A percentile compares a stretch with the other conserved stretches of the same genome.
phyloP scores from a whole-genome alignment of 1,284 basidiomycete genomes.

The Takashimella tepidaria region DNA sequence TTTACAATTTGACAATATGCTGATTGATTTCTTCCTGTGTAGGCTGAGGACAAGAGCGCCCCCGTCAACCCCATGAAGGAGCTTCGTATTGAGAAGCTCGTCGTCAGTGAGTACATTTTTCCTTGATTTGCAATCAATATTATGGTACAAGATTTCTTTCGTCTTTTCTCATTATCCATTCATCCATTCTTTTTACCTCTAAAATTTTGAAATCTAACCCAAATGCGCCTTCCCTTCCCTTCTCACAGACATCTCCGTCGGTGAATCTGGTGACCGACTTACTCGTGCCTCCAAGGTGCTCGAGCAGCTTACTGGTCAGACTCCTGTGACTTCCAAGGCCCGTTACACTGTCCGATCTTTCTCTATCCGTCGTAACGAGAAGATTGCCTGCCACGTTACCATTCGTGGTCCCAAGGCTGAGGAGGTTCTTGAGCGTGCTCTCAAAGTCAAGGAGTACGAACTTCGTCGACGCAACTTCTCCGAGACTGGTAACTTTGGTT shows the following conservation, averaged over 20 bases:
- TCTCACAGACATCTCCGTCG: constrained; percentile 89
- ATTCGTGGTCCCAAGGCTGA: constrained; percentile 99
- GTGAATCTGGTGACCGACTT: constrained; percentile 98
- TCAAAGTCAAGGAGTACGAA: constrained; percentile 99
- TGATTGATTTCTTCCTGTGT: constrained; percentile 14
- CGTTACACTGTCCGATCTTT: constrained; percentile 99
- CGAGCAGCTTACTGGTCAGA: constrained; percentile 99
- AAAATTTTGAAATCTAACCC: no score
- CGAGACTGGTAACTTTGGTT: constrained; percentile 96
- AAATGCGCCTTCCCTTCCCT: background rate
- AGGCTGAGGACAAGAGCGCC: constrained; percentile 85
- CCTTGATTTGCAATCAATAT: background rate
- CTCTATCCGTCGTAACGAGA: constrained; percentile 99
- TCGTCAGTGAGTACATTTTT: constrained; percentile 76
- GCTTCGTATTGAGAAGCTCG: constrained; percentile 96
- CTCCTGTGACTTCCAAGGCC: constrained; percentile 98
- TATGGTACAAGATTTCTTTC: no score
- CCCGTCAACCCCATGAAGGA: constrained; percentile 93
- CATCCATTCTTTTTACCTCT: background rate
- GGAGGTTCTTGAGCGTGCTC: constrained; percentile 97
- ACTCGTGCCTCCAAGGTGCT: constrained; percentile 99
- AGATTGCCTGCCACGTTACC: constrained; percentile 99
- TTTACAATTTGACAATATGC: constrained; percentile 3
- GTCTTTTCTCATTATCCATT: constrained; percentile 1
- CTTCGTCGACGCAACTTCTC: constrained; percentile 84